Evolutionary conservation across 2,329 filamentous ascomycete species (phyloP), one percentile per base, ranked within the genome.

Genomic region (Cladosporium halotolerans): DNA sequence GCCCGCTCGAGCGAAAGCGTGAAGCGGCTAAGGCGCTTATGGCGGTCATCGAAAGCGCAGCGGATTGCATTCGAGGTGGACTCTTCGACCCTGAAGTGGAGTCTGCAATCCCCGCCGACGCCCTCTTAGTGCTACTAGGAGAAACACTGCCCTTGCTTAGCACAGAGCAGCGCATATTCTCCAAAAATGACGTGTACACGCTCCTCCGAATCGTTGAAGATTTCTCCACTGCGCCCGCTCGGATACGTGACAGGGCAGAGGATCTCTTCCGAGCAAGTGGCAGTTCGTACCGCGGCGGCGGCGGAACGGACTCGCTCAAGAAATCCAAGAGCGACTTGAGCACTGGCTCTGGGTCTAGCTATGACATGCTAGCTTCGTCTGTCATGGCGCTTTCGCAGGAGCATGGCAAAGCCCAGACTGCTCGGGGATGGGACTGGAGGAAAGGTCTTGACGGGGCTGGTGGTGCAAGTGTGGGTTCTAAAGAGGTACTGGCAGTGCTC

Each of bases 31-130:
- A 81, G 41, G 85, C 89, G 1, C 76, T 97, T 46, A 77, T 89
- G 41, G 86, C 89, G n/a, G 85, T 95, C 55, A 87, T 96, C 61
- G 82, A 85, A 51, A 93, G 88, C 66, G 86, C 92, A 2, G 86
- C 88, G 54, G 90, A 96, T 68, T 92, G 89, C 66, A 95, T 97
- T 62, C 87, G 88, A 54, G 92, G 92, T 52, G 92, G 92, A 1
- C 76, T 96, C 2, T 95, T 90, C 67, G 91, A 97, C 65, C 83
- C 84, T 19, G 80, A 82, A 14, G 81, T 88, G 10, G 87, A 91
- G 64, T 84, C 88, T 0, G 89, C 95, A 6, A 86, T 96, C 14
- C 88, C 88, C 62, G 88, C 95, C 57, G 92, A 97, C 62, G 91
- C 91, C 49, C 72, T 97, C 18, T 76, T 96, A 8, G 83, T 86